Evolutionary conservation across 2,329 filamentous ascomycete genomes (phyloP).

Genomic region (Calycina herbarum): DNA sequence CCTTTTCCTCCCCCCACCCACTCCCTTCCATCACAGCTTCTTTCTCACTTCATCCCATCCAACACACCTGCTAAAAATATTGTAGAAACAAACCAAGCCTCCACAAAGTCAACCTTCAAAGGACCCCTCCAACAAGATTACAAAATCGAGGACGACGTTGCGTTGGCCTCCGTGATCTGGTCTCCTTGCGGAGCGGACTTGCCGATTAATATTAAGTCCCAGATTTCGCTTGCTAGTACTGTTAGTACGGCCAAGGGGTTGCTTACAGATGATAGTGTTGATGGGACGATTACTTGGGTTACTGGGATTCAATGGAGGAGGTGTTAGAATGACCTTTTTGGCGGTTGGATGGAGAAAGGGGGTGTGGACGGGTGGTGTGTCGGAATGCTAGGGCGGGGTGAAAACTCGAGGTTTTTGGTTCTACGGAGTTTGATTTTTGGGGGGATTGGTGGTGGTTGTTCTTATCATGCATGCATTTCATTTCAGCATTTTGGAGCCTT

Average conservation of each 20-base stretch:
- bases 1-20: neutral
- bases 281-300: slow-evolving; percentile 13
- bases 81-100: slow-evolving; percentile 5
- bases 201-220: slow-evolving; percentile 18
- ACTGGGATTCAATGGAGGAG: slow-evolving; percentile 12
- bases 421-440: no score
- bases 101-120: slow-evolving; percentile 15
- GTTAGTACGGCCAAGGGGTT: slow-evolving; percentile 7
- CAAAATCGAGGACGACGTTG: slow-evolving; percentile 6
- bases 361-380: no score
- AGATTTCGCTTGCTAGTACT: slow-evolving; percentile 7
- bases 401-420: no score
- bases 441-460: no score
- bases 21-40: neutral
- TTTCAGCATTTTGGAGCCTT: no score
- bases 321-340: neutral
- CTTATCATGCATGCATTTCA: no score
- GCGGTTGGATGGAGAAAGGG: no score
- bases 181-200: slow-evolving; percentile 20
- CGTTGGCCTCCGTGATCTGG: slow-evolving; percentile 17
- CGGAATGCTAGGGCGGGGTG: no score
- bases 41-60: no score
- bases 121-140: slow-evolving; percentile 14
- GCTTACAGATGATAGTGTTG: slow-evolving; percentile 14
- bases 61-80: no score